Percentiles rank a stretch among this genome's conserved stretches.
phyloP scores from a whole-genome alignment of 2,329 filamentous ascomycete species.

The Hortaea sp. region DNA sequence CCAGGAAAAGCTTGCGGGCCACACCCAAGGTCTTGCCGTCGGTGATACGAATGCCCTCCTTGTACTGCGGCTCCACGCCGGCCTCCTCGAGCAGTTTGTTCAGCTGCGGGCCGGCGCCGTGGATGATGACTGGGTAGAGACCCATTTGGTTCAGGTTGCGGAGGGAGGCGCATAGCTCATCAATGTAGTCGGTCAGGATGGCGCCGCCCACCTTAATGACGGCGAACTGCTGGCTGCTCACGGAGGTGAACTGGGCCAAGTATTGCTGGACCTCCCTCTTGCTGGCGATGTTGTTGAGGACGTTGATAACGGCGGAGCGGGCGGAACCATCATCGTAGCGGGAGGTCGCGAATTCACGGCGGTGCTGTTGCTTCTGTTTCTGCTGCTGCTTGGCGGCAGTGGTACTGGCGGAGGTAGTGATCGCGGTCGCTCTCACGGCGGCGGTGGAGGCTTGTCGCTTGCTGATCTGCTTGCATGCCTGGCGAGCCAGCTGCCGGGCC shows the following conservation, averaged over 20 bases:
- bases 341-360: conserved; percentile 13
- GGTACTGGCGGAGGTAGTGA: background rate
- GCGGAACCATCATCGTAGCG: conserved; percentile 48
- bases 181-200: conserved; percentile 87
- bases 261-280: conserved; percentile 97
- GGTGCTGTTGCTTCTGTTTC: conserved; percentile 1
- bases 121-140: conserved; percentile 88
- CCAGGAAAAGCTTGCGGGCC: conserved; percentile 82
- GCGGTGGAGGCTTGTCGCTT: conserved; percentile 1
- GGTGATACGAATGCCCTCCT: conserved; percentile 91
- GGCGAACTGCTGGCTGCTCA: conserved; percentile 92
- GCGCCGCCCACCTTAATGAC: conserved; percentile 98
- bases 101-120: conserved; percentile 89
- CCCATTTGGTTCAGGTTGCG: conserved; percentile 92
- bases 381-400: background rate
- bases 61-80: conserved; percentile 88
- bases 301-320: conserved; percentile 73
- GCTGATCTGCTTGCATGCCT: conserved; percentile 1
- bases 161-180: conserved; percentile 79
- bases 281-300: conserved; percentile 90
- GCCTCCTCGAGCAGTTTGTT: conserved; percentile 84
- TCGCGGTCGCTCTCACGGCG: background rate
- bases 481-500: conserved; percentile 5
- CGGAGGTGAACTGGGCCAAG: conserved; percentile 91
- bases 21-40: conserved; percentile 90